Conservation (phyloP, 1,284 basidiomycete genomes). For the Lignosus rhinocerotis region DNA sequence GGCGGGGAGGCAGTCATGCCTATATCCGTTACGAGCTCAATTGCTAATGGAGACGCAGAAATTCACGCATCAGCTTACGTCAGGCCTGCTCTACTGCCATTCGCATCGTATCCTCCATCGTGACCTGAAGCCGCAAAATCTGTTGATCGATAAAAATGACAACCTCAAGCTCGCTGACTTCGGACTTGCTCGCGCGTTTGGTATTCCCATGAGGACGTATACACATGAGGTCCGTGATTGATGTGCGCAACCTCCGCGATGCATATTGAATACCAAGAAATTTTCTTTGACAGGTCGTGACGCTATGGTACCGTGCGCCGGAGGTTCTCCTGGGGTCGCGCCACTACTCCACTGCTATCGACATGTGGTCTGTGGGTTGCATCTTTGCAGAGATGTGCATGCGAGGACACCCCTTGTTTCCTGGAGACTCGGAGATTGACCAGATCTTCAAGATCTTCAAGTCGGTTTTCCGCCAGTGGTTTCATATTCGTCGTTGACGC, state of each 20-base stretch:
- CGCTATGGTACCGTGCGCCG: slow-evolving; percentile 97
- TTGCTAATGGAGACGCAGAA: slow-evolving; percentile 50
- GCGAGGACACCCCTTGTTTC: slow-evolving; percentile 89
- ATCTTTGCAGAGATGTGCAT: slow-evolving; percentile 95
- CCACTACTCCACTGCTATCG: slow-evolving; percentile 95
- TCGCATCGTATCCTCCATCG: slow-evolving; percentile 95
- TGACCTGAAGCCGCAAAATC: slow-evolving; percentile 97
- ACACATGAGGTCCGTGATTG: slow-evolving; percentile 83
- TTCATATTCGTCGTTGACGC: background rate
- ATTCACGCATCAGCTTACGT: slow-evolving; percentile 86
- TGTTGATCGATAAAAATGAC: slow-evolving; percentile 88
- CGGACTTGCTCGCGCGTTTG: slow-evolving; percentile 94
- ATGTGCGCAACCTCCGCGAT: background rate
- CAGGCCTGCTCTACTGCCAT: slow-evolving; percentile 94
- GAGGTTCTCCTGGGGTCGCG: slow-evolving; percentile 95
- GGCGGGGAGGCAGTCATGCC: background rate
- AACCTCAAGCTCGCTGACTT: slow-evolving; percentile 98
- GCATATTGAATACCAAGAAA: background rate
- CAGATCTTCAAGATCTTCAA: slow-evolving; percentile 99
- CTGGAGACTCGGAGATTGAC: slow-evolving; percentile 98
- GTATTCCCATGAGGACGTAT: slow-evolving; percentile 96
- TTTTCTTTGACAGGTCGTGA: slow-evolving; percentile 75
- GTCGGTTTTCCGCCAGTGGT: slow-evolving; percentile 41
- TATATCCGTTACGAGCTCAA: background rate
- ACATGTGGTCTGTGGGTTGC: slow-evolving; percentile 98